Base-by-base conservation (phyloP, 768 basidiomycete genomes). In the Podaxis sp. region DNA sequence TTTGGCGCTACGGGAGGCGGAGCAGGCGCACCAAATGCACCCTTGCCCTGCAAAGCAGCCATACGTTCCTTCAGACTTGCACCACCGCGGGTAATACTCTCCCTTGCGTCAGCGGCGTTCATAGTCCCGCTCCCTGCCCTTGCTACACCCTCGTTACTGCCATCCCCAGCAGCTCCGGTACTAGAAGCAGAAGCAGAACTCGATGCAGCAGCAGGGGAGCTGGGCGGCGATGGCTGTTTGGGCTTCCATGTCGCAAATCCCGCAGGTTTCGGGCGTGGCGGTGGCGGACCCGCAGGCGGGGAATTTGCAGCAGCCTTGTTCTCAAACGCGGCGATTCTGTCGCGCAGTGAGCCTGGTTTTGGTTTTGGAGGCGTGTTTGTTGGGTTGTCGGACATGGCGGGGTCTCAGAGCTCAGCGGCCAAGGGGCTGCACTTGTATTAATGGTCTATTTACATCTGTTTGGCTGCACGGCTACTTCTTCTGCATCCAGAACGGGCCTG, bases 1-100 rank as follows among this genome's bases (percentile, higher is more conserved):
- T 85, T 84, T 1, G 89, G 83, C 6, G 80, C 74, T 9, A 79
- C 67, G 40, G 79, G 74, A 4, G 82, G 81, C 12, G 61, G 43
- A 4, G 43, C 36, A 1, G 87, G 81, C 1, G 77, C 82, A 15
- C 91, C 91, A 69, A 96, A 93, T 9, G 80, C 93, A 15, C 91
- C 90, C 50, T 82, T 87, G 7, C 91, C 93, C 72, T 94, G 91
- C 40, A 98, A 77, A 2, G 94, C 94, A 33, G 94, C 94, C 94
- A 98, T 97, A 40, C 96, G 86, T 63, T 97, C 96, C 77, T 89
- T 95, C 66, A 98, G 75, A 61, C 91, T 93, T 4, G 85, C 89
- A 2, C 84, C 89, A 9, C 38, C 59, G 60, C 86, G 86, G 4
- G 83, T 84, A 74, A 96, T 96, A 68, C 89, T 90, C 69, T 89